Conservation (phyloP, 441 rosid species). For the Populus hybrid region DNA sequence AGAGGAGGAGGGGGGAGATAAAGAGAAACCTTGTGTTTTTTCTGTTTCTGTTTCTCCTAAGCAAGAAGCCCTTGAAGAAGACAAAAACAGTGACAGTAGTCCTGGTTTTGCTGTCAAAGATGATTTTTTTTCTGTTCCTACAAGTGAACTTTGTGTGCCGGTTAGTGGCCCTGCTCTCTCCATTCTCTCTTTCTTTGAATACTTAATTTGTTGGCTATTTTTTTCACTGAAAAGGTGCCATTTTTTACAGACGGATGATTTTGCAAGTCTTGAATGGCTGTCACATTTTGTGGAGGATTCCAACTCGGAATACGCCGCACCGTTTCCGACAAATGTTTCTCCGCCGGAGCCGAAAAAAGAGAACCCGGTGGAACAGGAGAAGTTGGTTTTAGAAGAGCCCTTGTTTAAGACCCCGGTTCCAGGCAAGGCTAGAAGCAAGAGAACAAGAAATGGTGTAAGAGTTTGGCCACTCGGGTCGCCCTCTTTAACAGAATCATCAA, state of each 20-base stretch:
- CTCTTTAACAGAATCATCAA: slow-evolving; percentile 45
- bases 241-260: slow-evolving; percentile 62
- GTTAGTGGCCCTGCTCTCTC: slow-evolving; percentile 26
- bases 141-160: slow-evolving; percentile 60
- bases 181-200: neutral
- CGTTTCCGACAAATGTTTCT: slow-evolving; percentile 41
- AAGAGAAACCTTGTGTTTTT: slow-evolving; percentile 5
- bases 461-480: slow-evolving; percentile 68
- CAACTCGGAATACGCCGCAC: slow-evolving; percentile 56
- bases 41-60: slow-evolving; percentile 13
- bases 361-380: slow-evolving; percentile 25
- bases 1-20: slow-evolving; percentile 6
- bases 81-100: slow-evolving; percentile 11
- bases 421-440: slow-evolving; percentile 83
- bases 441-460: slow-evolving; percentile 51
- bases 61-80: slow-evolving; percentile 11
- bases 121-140: slow-evolving; percentile 38
- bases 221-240: slow-evolving; percentile 6
- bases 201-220: neutral
- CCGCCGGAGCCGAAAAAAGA: slow-evolving; percentile 27
- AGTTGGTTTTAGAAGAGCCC: slow-evolving; percentile 22
- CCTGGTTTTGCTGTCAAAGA: slow-evolving; percentile 23
- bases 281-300: slow-evolving; percentile 91
- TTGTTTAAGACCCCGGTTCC: slow-evolving; percentile 58
- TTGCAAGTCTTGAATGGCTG: slow-evolving; percentile 83